Percentiles rank a stretch among this genome's conserved stretches.
Evolutionary conservation across 495 filamentous ascomycete species (phyloP).

Genomic region (Penicillium coprophilum): DNA sequence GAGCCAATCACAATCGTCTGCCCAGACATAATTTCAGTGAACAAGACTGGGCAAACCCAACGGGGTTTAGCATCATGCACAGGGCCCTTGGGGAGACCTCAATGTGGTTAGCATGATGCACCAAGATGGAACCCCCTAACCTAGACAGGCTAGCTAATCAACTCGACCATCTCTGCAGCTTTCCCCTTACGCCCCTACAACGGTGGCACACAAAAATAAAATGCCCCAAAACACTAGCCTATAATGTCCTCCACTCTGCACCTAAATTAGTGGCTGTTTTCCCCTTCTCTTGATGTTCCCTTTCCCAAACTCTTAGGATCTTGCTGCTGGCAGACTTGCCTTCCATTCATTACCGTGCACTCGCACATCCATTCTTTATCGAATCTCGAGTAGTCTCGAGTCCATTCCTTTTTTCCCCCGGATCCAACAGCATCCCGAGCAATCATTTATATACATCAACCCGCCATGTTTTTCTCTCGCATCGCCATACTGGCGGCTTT

Average conservation of each 20-base stretch:
- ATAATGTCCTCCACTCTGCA: constrained; percentile 16
- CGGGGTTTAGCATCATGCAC: constrained; percentile 18
- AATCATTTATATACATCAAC: constrained; percentile 3
- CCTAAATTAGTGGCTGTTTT: constrained; percentile 15
- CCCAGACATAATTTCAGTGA: not conserved
- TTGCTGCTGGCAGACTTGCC: constrained; percentile 20
- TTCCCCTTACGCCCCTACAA: constrained; percentile 22
- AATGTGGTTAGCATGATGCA: constrained; percentile 1
- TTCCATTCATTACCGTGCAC: constrained; percentile 33
- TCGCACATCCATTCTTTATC: constrained; percentile 41
- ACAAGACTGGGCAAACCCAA: not conserved
- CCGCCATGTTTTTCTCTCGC: constrained; percentile 27
- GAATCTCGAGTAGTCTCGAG: constrained; percentile 18
- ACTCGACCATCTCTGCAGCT: constrained; percentile 17
- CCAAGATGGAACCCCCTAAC: constrained; percentile 9
- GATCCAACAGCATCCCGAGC: constrained; percentile 5
- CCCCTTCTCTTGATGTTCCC: constrained; percentile 12
- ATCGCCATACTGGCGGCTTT: constrained; percentile 30
- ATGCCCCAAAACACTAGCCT: constrained; percentile 15
- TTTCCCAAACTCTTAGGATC: not conserved
- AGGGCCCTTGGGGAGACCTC: constrained; percentile 12
- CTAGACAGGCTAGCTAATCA: constrained; percentile 6
- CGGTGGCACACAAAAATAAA: constrained; percentile 10
- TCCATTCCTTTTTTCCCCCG: constrained; percentile 19
- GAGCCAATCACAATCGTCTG: constrained; percentile 2